A percentile compares a stretch with the other conserved stretches of the same genome.
Conservation (phyloP, 371 early-diverging fungal species). For the Syncephalastrum racemosum region DNA sequence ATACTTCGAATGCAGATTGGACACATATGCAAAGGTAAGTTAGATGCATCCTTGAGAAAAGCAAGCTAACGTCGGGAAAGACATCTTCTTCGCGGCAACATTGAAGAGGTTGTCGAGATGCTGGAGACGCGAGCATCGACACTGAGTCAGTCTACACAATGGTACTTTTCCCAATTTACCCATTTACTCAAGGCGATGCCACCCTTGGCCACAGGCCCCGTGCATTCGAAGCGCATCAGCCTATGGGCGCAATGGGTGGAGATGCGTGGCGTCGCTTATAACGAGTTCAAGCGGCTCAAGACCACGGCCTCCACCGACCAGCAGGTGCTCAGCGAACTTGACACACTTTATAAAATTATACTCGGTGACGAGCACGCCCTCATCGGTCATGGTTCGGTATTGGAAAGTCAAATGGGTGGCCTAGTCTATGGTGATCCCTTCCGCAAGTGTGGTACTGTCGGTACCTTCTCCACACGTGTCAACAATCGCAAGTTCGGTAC, state of each 20-base stretch:
- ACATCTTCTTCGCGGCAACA: constrained; percentile 15
- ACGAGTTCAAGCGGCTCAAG: constrained; percentile 2
- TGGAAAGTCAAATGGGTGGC: constrained; percentile 13
- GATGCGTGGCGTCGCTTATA: not conserved
- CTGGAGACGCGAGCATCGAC: constrained; percentile 1
- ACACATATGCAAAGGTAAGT: no score
- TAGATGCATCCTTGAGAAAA: no score
- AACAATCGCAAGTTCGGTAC: no score
- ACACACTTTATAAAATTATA: constrained; percentile 8
- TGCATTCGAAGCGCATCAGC: not conserved
- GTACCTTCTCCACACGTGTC: no score
- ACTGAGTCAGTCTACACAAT: not conserved
- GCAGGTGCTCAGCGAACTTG: not conserved
- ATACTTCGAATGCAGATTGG: no score
- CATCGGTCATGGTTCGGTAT: constrained; percentile 5
- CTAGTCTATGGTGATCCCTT: constrained; percentile 19
- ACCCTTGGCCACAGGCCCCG: not conserved
- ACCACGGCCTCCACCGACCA: not conserved
- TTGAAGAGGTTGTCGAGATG: constrained; percentile 12
- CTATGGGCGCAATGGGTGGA: not conserved
- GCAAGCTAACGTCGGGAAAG: not conserved
- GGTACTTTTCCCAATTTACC: constrained; percentile 4
- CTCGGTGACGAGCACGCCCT: constrained; percentile 18
- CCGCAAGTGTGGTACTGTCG: constrained; percentile 1
- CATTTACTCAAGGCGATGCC: constrained; percentile 3